Base-by-base conservation (phyloP, 495 filamentous ascomycete genomes). In the Neurospora sp. region DNA sequence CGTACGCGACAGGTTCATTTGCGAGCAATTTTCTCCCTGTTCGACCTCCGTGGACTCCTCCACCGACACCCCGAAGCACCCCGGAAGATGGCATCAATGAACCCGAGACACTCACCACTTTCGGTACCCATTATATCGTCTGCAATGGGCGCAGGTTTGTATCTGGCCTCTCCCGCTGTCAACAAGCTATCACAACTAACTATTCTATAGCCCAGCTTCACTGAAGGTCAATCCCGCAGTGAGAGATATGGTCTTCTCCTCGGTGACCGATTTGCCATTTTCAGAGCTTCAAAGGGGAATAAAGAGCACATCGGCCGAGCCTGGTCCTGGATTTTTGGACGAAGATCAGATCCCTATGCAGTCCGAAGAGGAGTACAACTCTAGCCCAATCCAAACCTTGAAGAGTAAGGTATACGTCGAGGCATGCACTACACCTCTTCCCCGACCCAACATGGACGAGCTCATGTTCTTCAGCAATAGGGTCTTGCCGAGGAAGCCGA, bases 141-240 rank as follows among this genome's bases (percentile, higher is more conserved):
- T 72, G 43, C 37, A 69, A 76, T 43, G 78, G 76, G 34, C 71
- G 73, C 73, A 78, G 75, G 75, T 77, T n/a, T 66, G 77, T 74
- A 28, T 66, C n/a, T n/a, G n/a, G 17, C 59, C 70, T 59, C 21
- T 28, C 24, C 42, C 34, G 15, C 28, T 21, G 70, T 34, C 45
- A 21, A 17, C 21, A 4, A 39, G 19, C 10, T 70, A 42, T 42
- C 2, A 21, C 42, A 36, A 38, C 72, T 77, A 24, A 76, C 34
- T n/a, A 6, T 69, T 34, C 11, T 21, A 24, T 36, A 79, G 77
- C 28, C 77, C 76, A 6, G 5, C n/a, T 34, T 77, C 74, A 5
- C 71, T 79, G 69, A 79, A 76, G 48, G 76, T 73, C n/a, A 79
- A 74, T 69, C 40, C 43, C 6, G 8, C 13, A 38, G 4, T 71